Conservation (phyloP, 2,329 filamentous ascomycete species). For the Hyphodiscus sp. region DNA sequence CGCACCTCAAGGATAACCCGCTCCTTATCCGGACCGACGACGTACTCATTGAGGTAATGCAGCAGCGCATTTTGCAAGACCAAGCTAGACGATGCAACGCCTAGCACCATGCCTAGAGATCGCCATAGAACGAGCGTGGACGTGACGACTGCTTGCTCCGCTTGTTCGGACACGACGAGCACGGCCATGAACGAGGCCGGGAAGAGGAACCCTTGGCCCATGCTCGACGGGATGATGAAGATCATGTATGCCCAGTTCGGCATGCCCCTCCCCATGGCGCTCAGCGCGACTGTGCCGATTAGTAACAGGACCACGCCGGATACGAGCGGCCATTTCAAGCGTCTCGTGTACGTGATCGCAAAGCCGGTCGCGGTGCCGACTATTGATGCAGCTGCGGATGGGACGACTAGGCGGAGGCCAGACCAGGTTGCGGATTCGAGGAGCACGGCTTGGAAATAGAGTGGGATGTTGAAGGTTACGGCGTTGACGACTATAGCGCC, state of each 20-base stretch:
- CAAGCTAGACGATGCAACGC: constrained; percentile 64
- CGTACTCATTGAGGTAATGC: constrained; percentile 49
- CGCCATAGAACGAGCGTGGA: constrained; percentile 67
- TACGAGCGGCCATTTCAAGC: constrained; percentile 52
- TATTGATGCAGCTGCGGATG: constrained; percentile 49
- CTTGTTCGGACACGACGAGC: constrained; percentile 51
- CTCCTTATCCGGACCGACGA: constrained; percentile 52
- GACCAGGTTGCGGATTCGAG: constrained; percentile 63
- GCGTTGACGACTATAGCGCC: constrained; percentile 47
- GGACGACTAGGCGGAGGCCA: constrained; percentile 64
- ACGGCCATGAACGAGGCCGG: constrained; percentile 58
- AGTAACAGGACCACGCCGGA: constrained; percentile 44
- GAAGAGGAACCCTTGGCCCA: constrained; percentile 59
- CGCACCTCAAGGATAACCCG: constrained; percentile 46
- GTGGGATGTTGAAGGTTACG: constrained; percentile 56
- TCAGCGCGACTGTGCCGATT: constrained; percentile 44
- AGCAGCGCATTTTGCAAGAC: constrained; percentile 66
- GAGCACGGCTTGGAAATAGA: constrained; percentile 73
- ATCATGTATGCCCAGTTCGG: constrained; percentile 48
- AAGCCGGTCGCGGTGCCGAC: constrained; percentile 54
- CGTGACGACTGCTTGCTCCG: constrained; percentile 62
- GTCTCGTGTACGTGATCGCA: constrained; percentile 52
- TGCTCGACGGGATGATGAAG: constrained; percentile 48
- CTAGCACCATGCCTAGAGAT: constrained; percentile 64
- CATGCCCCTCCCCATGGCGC: constrained; percentile 43